Evolutionary conservation across 1,139 yeast species (phyloP), one percentile per base, ranked within the genome.

Genomic region (Geotrichum cucujoidarum): DNA sequence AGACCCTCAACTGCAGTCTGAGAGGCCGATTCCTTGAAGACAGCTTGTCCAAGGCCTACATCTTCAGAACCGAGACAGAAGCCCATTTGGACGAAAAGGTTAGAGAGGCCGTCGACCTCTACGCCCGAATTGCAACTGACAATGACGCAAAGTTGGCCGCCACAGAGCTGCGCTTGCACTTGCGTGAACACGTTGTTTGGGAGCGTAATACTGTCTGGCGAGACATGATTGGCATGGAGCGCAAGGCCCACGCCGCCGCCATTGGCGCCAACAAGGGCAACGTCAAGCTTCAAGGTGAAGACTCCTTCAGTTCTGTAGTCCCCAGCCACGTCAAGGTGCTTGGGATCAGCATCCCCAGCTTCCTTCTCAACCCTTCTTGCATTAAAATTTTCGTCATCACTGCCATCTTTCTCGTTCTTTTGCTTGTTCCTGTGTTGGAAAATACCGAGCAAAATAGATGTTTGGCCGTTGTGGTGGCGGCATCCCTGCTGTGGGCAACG

Each of bases 171-270:
- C 77, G 83, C 53, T 74, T 87, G 14, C 87, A 87, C 58, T 69
- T 90, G 53, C 75, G 97, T 52, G 97, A 90, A 60, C 95, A 89
- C 65, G 86, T 90, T 43, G 95, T 89, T 16, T 90, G 95, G 95
- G 97, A 89, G 67, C 77, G 97, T 64, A 88, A 88, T 65, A 90
- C 97, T 0, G 97, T 90, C 21, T 90, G 97, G 97, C 83, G 92
- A 61, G 97, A 90, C 63, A 83, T 90, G 87, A 83, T 89, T 63
- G 92, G 92, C 11, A 69, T 89, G 60, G 96, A 90, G 65, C 78
- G 95, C 61, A 81, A 76, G 53, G 70, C 81, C 1, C 82, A 80
- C 55, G 77, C 76, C 34, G 79, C 79, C 1, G 68, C 70, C 45
- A 67, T 74, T 30, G 70, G 53, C 5, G 51, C 51, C 29, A 37